Percentiles rank a stretch among this genome's conserved stretches.
Conservation (phyloP, 805 yeast genomes). For the Suhomyces faveliae region DNA sequence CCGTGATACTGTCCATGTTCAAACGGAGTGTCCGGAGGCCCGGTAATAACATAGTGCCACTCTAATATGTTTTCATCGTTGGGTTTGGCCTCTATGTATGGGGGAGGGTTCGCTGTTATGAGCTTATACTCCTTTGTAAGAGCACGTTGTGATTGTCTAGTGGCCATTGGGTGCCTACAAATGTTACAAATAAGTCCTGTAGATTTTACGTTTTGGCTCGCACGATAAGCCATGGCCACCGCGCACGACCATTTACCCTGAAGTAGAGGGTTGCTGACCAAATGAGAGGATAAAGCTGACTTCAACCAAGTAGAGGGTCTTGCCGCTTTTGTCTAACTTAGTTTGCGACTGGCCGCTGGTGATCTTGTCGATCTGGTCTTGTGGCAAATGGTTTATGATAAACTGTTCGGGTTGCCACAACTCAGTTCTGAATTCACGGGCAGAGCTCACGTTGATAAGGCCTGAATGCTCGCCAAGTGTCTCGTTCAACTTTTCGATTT, state of each 20-base stretch:
- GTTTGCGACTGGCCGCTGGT: constrained; percentile 15
- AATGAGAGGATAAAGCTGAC: constrained; percentile 26
- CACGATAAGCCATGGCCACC: neutral
- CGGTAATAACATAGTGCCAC: constrained; percentile 91
- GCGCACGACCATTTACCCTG: neutral
- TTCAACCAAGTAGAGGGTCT: constrained; percentile 14
- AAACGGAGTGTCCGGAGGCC: constrained; percentile 89
- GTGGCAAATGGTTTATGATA: constrained; percentile 23
- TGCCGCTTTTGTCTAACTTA: constrained; percentile 8
- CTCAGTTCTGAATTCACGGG: constrained; percentile 16
- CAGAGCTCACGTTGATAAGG: constrained; percentile 22
- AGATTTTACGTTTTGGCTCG: neutral
- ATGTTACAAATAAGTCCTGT: neutral
- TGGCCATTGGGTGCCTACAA: constrained; percentile 24
- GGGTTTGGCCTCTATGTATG: constrained; percentile 81
- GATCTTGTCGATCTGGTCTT: constrained; percentile 12
- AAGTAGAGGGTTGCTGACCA: constrained; percentile 18
- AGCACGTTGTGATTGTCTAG: constrained; percentile 43
- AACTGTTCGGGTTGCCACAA: constrained; percentile 27
- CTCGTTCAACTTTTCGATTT: constrained; percentile 19
- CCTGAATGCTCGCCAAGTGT: constrained; percentile 22
- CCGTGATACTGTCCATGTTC: constrained; percentile 89
- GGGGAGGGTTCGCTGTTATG: constrained; percentile 78
- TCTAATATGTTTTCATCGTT: constrained; percentile 83
- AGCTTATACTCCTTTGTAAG: constrained; percentile 80